Percentiles rank a stretch among this genome's conserved stretches.
Evolutionary conservation across 2,329 filamentous ascomycete genomes (phyloP).

Genomic region (Colletotrichum sp.): DNA sequence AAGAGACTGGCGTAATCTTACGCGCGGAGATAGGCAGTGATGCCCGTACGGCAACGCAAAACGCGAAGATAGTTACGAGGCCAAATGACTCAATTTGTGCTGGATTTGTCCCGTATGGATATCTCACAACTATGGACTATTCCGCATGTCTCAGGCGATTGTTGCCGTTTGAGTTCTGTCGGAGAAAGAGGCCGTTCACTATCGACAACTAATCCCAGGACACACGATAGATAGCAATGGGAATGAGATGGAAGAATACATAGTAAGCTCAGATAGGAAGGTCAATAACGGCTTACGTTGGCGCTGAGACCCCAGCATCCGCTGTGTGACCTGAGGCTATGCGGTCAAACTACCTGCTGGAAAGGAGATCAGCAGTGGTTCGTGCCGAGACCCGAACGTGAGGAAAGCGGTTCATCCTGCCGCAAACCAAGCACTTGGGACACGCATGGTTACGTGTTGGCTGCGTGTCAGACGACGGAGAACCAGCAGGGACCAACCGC

Average conservation of each 20-base stretch:
- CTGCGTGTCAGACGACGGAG: not conserved
- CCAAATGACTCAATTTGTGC: not conserved
- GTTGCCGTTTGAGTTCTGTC: not conserved
- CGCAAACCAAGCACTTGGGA: not conserved
- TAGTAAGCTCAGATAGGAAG: not conserved
- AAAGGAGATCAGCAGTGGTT: not conserved
- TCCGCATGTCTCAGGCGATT: not conserved
- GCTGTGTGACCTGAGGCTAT: not conserved
- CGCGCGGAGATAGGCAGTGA: not conserved
- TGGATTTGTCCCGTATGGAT: not conserved
- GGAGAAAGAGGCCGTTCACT: not conserved
- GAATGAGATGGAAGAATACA: not conserved
- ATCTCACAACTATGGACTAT: not conserved
- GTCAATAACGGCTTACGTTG: not conserved
- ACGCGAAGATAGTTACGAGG: not conserved
- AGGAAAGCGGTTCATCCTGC: not conserved
- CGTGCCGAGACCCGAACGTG: not conserved
- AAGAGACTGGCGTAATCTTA: not conserved
- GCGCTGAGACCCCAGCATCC: not conserved
- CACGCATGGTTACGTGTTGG: not conserved
- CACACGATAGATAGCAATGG: not conserved
- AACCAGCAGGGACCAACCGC: not conserved
- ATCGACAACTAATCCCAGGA: not conserved
- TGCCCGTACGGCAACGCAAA: not conserved
- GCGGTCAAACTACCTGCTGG: not conserved